These are phyloP conservation scores for Neohortaea acidophila DNA, from an alignment of 495 filamentous ascomycete species.

Conservation along the genomic window DNA sequence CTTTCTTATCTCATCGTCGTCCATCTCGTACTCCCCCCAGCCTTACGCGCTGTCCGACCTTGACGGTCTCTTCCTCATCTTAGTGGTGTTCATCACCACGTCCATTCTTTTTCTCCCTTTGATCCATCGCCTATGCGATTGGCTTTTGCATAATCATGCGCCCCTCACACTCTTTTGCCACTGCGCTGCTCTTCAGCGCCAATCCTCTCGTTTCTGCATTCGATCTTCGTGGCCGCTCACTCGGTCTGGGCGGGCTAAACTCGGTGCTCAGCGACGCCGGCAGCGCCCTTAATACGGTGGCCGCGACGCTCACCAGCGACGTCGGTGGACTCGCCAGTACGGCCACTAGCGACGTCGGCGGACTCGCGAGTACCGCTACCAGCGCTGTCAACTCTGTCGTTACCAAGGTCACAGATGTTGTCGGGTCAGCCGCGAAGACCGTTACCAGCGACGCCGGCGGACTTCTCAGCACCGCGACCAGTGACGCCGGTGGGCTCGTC, in stretches of 20 bases:
- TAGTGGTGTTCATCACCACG: conserved; percentile 3
- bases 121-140: neutral
- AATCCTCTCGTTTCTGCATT: neutral
- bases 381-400: too few relatives aligned
- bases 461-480: too few relatives aligned
- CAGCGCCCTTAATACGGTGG: neutral
- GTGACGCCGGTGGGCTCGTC: too few relatives aligned
- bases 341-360: too few relatives aligned
- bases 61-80: too few relatives aligned
- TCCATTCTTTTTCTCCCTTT: neutral
- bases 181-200: neutral
- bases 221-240: neutral
- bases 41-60: too few relatives aligned
- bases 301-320: neutral
- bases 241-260: neutral
- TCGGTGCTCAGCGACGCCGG: neutral
- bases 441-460: too few relatives aligned
- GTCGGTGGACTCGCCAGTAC: too few relatives aligned
- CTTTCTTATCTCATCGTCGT: neutral
- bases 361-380: too few relatives aligned
- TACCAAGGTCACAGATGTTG: too few relatives aligned
- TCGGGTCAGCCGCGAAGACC: too few relatives aligned
- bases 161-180: neutral
- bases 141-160: neutral
- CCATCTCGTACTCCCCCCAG: neutral